A percentile compares a stretch with the other conserved stretches of the same genome.
These are phyloP conservation scores for Leccinum disarticulatum DNA, from an alignment of 768 basidiomycete genomes.

Conservation along the genomic window DNA sequence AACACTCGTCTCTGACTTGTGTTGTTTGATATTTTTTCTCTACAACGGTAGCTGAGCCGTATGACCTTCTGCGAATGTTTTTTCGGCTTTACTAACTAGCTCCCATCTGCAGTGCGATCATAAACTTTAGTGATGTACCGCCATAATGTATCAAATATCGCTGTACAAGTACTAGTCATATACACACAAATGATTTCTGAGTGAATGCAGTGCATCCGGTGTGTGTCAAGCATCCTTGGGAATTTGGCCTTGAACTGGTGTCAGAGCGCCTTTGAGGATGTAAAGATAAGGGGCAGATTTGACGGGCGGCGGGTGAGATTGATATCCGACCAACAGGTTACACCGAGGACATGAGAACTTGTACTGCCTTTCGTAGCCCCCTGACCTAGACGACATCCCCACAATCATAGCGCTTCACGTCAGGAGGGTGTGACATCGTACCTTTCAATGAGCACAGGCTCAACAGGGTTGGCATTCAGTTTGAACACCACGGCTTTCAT, in stretches of 20 bases:
- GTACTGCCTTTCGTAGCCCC: constrained; percentile 75
- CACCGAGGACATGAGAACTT: constrained; percentile 58
- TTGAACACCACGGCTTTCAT: constrained; percentile 78
- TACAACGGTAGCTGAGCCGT: constrained; percentile 86
- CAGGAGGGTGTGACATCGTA: constrained; percentile 34
- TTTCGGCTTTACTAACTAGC: constrained; percentile 20
- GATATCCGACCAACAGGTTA: constrained; percentile 60
- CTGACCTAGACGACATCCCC: constrained; percentile 40
- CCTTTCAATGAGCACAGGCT: constrained; percentile 80
- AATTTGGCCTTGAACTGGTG: constrained; percentile 85
- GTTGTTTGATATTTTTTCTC: constrained; percentile 53
- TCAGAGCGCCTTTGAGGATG: constrained; percentile 76
- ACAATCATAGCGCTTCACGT: constrained; percentile 20
- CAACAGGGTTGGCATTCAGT: constrained; percentile 69
- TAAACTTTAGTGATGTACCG: neutral
- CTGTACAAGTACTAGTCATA: neutral
- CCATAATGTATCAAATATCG: neutral
- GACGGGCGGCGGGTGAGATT: constrained; percentile 70
- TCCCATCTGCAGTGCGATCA: neutral
- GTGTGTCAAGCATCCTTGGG: constrained; percentile 56
- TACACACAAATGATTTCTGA: neutral
- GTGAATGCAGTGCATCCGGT: neutral
- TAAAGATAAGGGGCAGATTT: constrained; percentile 81
- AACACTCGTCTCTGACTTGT: constrained; percentile 39
- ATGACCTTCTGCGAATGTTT: constrained; percentile 5